Percentiles rank a stretch among this genome's conserved stretches.
Evolutionary conservation across 2,329 filamentous ascomycete species (phyloP).

Genomic region (Ceratocystis huliohia): DNA sequence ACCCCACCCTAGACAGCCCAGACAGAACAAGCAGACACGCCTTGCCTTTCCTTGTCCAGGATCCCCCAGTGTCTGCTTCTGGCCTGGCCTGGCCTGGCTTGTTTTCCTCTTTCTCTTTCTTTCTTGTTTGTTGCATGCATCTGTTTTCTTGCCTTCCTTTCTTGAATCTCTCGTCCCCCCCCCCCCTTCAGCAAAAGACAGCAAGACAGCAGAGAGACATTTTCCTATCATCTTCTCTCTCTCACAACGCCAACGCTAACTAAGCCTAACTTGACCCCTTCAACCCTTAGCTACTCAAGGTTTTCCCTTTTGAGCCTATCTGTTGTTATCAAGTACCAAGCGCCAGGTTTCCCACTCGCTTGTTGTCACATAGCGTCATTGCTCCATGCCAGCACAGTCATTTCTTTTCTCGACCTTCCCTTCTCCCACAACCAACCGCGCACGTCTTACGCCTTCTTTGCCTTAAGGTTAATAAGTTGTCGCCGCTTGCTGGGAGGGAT

Average conservation of each 20-base stretch:
- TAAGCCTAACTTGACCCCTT: neutral
- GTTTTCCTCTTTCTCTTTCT: too few species aligned
- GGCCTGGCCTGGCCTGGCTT: too few species aligned
- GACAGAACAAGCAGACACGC: neutral
- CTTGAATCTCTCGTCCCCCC: neutral
- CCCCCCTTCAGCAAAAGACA: neutral
- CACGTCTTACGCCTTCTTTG: neutral
- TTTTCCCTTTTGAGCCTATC: slow-evolving; percentile 4
- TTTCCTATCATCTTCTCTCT: neutral
- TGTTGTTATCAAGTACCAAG: neutral
- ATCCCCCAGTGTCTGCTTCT: too few species aligned
- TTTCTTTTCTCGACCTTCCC: neutral
- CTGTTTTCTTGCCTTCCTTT: neutral
- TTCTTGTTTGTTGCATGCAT: neutral
- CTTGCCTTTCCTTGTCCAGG: neutral
- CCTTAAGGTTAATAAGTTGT: slow-evolving; percentile 3
- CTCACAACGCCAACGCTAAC: neutral
- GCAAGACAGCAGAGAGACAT: neutral
- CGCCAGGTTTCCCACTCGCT: slow-evolving; percentile 5
- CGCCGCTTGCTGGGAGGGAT: neutral
- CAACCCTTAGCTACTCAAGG: neutral
- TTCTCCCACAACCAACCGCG: too few species aligned
- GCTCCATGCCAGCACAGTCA: slow-evolving; percentile 8
- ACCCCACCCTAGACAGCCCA: too few species aligned
- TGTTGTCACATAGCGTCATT: slow-evolving; percentile 10